Base-by-base conservation (phyloP, 108 stramenopile genomes). In the Conticribra weissflogii region DNA sequence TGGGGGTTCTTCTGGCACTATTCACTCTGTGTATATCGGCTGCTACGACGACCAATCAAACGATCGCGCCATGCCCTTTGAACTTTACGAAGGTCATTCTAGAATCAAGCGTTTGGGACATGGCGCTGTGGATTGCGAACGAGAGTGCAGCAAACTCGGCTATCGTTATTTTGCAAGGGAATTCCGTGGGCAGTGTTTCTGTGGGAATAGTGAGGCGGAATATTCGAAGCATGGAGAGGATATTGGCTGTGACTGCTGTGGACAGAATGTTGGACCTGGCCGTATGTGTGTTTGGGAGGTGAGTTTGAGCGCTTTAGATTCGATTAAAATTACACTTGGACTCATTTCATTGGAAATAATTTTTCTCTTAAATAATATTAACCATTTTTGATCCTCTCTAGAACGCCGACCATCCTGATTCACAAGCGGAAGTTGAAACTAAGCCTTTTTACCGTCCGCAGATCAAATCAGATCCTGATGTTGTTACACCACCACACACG, bases 161-260 rank as follows among this genome's bases (percentile, higher is more conserved):
- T 62, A 62, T 62, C 41, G 61, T 0, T 62, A 62, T 18, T 62
- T 62, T 62, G 61, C 34, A 3, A 41, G 61, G 27, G 44, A 62
- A 25, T 62, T 62, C 18, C 33, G 41, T 24, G 61, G 61, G 4
- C 61, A 62, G 45, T 62, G 61, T 45, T 62, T 62, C 23, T 62
- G 61, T 62, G 61, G 61, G 19, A 47, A 45, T 28, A 27, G 45
- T 36, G 19, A 23, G 19, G 44, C 17, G 0, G 34, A 47, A 36
- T 28, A 46, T 62, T 32, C 27, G 46, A 62, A 36, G 27, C 46
- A 62, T 49, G 61, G 61, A 9, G 14, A 18, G 7, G 61, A 47
- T 0, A 17, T 25, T 24, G 61, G 61, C 17, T 62, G 61, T 27
- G 29, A 62, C 48, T 62, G 61, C 27, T 62, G 61, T 62, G 47